Evolutionary conservation across 2,329 filamentous ascomycete species (phyloP), one percentile per base, ranked within the genome.

Genomic region (Nothophoma quercina): DNA sequence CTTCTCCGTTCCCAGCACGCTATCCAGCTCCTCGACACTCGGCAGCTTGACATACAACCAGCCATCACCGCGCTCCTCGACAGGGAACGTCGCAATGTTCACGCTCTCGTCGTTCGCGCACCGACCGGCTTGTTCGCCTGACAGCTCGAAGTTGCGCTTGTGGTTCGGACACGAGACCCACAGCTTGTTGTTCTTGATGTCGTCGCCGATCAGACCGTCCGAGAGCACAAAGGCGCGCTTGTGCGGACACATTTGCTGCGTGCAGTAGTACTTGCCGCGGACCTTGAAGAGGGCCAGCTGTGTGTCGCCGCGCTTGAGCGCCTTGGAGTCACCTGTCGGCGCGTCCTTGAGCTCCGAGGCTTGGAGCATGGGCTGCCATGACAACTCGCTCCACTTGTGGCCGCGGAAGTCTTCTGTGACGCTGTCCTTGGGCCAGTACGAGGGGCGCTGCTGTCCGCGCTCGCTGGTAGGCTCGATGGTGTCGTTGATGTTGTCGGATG

Each of bases 241-340:
- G 78, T 96, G 91, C 8, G 92, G 92, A 72, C 92, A 96, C 92
- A 96, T 96, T 71, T 96, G 91, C 77, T 96, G 92, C 12, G 89
- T 89, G 52, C 90, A 89, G 73, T 93, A 93, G 80, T 88, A 96
- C 46, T 83, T 84, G 16, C 91, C 91, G 46, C 85, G 84, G 56
- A 96, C 83, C 65, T 91, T 89, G 85, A 93, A 96, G 45, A 96
- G 79, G 7, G 92, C 91, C 2, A 96, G 83, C 74, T 96, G 92
- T 0, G 91, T 96, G 72, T 96, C 91, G 34, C 92, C 90, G 34
- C 90, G 85, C 79, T 96, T 95, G 75, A 96, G 80, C 25, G 87
- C 88, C 4, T 90, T 87, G 8, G 86, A 89, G 51, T 91, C 87
- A 25, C 89, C 89, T 22, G 89, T 90, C 2, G 88, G 85, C 1